Conservation (phyloP, 441 rosid genomes). For the Lagerstroemia fauriei region DNA sequence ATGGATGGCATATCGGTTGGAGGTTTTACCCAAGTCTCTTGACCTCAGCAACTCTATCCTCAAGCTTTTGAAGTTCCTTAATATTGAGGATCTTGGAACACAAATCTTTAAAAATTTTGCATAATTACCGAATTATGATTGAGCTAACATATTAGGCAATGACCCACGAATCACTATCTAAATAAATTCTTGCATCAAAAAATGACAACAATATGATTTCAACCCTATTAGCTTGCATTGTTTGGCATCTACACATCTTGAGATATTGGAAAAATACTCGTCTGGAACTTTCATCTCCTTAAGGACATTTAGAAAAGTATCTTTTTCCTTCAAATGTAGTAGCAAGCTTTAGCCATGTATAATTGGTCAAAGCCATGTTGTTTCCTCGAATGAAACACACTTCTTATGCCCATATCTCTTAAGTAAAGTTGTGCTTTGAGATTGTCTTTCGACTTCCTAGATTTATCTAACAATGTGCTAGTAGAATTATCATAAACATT, state of each 20-base stretch:
- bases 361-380: not conserved
- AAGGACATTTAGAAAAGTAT: not conserved
- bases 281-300: conserved; percentile 5
- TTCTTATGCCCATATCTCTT: not conserved
- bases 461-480: too few species aligned
- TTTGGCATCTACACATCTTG: not conserved
- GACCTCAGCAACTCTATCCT: not conserved
- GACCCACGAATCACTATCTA: not conserved
- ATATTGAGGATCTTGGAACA: not conserved
- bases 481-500: too few species aligned
- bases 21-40: too few species aligned
- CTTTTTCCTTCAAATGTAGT: not conserved
- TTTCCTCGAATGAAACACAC: not conserved
- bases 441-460: not conserved
- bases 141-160: not conserved
- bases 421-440: not conserved
- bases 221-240: not conserved
- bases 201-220: conserved; percentile 17
- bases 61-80: not conserved
- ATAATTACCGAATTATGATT: not conserved
- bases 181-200: conserved; percentile 11
- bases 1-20: too few species aligned
- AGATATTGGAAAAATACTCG: conserved; percentile 17
- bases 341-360: not conserved
- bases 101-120: conserved; percentile 2